A percentile compares a stretch with the other conserved stretches of the same genome.
Conservation (phyloP, 768 basidiomycete species). For the Lentinula raphanica region DNA sequence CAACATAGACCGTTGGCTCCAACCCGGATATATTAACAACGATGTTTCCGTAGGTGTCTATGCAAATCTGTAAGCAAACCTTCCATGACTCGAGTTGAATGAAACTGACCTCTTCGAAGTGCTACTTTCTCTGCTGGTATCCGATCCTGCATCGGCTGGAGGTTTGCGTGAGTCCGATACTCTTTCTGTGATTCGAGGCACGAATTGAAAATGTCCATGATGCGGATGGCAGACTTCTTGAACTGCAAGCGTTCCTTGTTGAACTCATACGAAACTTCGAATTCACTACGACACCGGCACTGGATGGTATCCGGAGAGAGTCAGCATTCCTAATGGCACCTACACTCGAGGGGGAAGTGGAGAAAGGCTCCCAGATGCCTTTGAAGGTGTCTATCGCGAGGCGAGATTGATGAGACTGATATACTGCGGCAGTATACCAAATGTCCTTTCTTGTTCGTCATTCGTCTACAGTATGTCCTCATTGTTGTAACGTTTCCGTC, state of each 20-base stretch:
- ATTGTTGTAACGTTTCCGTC: no score
- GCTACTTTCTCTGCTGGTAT: conserved; percentile 21
- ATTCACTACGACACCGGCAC: conserved; percentile 35
- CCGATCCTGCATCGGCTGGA: conserved; percentile 23
- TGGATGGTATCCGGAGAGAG: conserved; percentile 31
- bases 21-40: conserved; percentile 16
- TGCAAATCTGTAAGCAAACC: conserved; percentile 26
- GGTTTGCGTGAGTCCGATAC: conserved; percentile 18
- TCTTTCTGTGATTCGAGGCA: neutral
- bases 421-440: no score
- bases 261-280: conserved; percentile 52
- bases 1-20: conserved; percentile 37
- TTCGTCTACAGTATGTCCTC: no score
- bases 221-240: no score
- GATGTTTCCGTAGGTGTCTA: conserved; percentile 25
- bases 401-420: neutral
- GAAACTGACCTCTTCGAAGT: conserved; percentile 3
- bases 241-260: conserved; percentile 56
- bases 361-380: conserved; percentile 38
- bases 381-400: conserved; percentile 21
- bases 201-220: conserved; percentile 10
- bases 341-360: conserved; percentile 35
- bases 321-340: conserved; percentile 36
- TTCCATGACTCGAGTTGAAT: neutral
- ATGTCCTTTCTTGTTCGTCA: no score